Evolutionary conservation across 805 yeast species (phyloP), one percentile per base, ranked within the genome.

Genomic region (Sugiyamaella marilandica): DNA sequence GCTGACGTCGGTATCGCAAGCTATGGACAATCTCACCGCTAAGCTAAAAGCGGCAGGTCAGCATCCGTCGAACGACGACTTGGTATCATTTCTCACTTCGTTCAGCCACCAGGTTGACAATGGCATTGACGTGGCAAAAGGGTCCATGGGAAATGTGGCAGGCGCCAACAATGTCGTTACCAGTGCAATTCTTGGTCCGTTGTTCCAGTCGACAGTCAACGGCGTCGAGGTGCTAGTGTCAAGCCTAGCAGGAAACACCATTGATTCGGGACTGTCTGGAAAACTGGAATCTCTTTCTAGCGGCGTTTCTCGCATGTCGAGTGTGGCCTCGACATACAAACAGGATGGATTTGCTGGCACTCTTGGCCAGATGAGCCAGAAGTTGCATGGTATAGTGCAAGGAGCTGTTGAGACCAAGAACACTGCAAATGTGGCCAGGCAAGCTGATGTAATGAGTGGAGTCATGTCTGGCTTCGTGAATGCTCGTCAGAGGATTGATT

Each of bases 401-500:
- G 37, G 32, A 26, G 47, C 52, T 4, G 45, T 26, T 19, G 45
- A 19, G 36, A 33, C 32, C 35, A 26, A 41, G 10, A 29, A 21
- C 29, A 10, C 45, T 10, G 50, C 18, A 24, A 41, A 41, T 31
- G 44, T 31, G 19, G 51, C 53, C 13, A 11, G 49, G 18, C 47
- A 55, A 11, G 24, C 32, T 19, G 53, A 33, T 18, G 34, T 53
- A 11, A 24, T 41, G 10, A 46, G 41, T 21, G 56, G 56, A 29
- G 53, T 50, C 26, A 43, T 39, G 36, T 33, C 58, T 26, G 62
- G 60, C 21, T 24, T 54, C 10, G 45, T 43, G 41, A 60, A 55
- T 45, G 62, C 61, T 11, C 54, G 51, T 32, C 63, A 60, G 43
- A 31, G 55, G 19, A 45, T 57, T 14, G 56, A 54, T 34, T 26